Conservation (phyloP, 78 protist genomes). For the Creolimax fragrantissima region DNA sequence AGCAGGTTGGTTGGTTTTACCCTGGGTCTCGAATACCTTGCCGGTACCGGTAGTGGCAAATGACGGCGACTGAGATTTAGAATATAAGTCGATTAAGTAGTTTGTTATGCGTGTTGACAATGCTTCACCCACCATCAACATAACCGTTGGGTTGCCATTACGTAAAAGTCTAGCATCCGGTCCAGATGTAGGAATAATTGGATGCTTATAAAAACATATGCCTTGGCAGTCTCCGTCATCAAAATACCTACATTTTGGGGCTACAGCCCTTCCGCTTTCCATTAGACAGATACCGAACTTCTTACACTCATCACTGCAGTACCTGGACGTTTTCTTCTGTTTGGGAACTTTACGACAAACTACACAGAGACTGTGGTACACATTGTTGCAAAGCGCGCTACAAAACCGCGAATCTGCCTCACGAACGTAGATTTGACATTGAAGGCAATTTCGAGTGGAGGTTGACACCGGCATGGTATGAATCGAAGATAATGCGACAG, state of each 20-base stretch:
- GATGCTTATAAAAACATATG: background rate
- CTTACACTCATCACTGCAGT: background rate
- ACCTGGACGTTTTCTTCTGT: background rate
- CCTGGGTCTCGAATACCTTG: background rate
- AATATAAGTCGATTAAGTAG: background rate
- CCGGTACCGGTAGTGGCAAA: background rate
- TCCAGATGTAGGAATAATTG: background rate
- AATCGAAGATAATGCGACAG: too few relatives aligned
- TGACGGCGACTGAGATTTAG: background rate
- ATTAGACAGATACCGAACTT: background rate
- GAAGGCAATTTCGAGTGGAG: too few relatives aligned
- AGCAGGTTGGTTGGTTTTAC: background rate
- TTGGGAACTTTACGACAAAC: background rate
- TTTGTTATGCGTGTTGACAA: background rate
- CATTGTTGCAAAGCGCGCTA: background rate
- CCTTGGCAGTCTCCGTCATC: too few relatives aligned
- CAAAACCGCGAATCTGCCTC: too few relatives aligned
- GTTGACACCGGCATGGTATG: too few relatives aligned
- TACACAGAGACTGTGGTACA: background rate
- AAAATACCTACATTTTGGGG: background rate
- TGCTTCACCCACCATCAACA: background rate
- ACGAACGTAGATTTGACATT: too few relatives aligned
- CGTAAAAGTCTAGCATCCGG: background rate
- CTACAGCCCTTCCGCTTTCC: background rate
- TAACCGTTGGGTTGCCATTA: background rate